phyloP scores from a whole-genome alignment of 495 filamentous ascomycete species.

The Trichoderma virens region DNA sequence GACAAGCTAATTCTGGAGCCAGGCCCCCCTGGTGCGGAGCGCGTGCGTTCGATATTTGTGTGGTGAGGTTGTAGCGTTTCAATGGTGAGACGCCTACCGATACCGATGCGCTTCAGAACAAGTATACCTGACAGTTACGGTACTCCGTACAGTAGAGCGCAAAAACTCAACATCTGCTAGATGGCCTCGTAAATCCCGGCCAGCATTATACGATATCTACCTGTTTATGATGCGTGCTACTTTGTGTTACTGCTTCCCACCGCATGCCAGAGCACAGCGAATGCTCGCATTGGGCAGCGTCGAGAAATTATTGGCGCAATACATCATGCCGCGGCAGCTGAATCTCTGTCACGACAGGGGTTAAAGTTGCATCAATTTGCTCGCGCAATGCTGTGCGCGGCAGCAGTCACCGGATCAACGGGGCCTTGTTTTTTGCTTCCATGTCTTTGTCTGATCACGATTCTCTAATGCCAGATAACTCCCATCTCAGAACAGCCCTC shows the following conservation, averaged over 20 bases:
- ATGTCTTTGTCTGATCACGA: background rate
- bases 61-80: conserved; percentile 8
- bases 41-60: background rate
- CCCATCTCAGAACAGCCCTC: too few species aligned
- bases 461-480: too few species aligned
- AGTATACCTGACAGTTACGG: background rate
- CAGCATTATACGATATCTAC: too few species aligned
- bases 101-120: background rate
- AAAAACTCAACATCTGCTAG: background rate
- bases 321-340: background rate
- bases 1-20: background rate
- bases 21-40: background rate
- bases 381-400: background rate
- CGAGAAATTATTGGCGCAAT: background rate
- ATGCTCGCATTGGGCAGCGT: background rate
- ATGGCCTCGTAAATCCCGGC: too few species aligned
- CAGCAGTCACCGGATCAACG: too few species aligned
- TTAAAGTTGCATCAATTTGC: conserved; percentile 1
- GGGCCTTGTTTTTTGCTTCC: background rate
- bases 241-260: too few species aligned
- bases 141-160: background rate
- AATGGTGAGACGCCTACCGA: conserved; percentile 4
- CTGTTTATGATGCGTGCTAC: too few species aligned
- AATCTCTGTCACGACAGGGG: conserved; percentile 2
- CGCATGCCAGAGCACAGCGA: too few species aligned